Evolutionary conservation across 495 filamentous ascomycete species (phyloP).

Genomic region (Daldinia bambusicola): DNA sequence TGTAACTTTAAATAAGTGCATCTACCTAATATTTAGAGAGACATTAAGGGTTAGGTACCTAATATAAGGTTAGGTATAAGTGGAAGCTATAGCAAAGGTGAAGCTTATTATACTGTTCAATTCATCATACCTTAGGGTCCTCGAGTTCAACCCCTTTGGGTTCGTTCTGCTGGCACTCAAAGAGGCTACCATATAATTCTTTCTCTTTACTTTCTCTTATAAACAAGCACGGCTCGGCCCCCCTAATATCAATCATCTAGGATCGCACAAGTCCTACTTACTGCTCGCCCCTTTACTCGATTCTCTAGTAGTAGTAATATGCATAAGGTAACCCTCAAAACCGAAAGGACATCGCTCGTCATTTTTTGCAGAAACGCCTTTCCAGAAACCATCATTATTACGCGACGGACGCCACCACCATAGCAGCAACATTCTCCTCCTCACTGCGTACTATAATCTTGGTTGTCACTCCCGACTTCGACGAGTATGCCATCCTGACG

Average conservation of each 20-base stretch:
- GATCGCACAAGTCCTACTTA: constrained; percentile 2
- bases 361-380: constrained; percentile 49
- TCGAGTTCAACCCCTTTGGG: constrained; percentile 6
- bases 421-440: constrained; percentile 87
- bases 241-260: constrained; percentile 2
- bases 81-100: background rate
- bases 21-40: too few species aligned
- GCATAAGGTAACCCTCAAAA: constrained; percentile 42
- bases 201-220: constrained; percentile 18
- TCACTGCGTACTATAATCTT: constrained; percentile 92
- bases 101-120: constrained; percentile 29
- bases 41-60: too few species aligned
- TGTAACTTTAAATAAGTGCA: too few species aligned
- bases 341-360: constrained; percentile 46
- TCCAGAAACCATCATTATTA: constrained; percentile 59
- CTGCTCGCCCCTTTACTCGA: constrained; percentile 23
- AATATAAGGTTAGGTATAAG: too few species aligned
- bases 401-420: constrained; percentile 85
- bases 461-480: constrained; percentile 90
- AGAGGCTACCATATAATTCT: constrained; percentile 12
- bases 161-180: constrained; percentile 10
- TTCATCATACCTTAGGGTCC: constrained; percentile 17
- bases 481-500: constrained; percentile 92
- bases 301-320: constrained; percentile 32
- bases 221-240: constrained; percentile 16